Evolutionary conservation across 1,139 yeast species (phyloP).

Genomic region (Ashbya aceris): DNA sequence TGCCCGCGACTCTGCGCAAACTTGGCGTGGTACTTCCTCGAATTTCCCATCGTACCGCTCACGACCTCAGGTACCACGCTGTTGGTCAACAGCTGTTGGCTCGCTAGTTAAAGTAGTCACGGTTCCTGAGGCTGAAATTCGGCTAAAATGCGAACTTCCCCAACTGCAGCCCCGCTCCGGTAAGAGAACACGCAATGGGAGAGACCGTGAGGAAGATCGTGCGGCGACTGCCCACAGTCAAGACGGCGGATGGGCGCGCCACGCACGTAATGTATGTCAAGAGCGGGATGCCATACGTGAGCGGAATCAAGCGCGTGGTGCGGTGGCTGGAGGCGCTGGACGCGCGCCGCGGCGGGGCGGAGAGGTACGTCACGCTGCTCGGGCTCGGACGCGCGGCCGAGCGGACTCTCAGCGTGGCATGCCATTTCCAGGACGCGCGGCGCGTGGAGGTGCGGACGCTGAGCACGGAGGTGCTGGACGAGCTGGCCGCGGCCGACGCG

Average conservation of each 20-base stretch:
- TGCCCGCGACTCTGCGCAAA: constrained; percentile 20
- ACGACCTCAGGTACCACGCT: no score
- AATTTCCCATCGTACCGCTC: background rate
- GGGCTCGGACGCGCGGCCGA: constrained; percentile 66
- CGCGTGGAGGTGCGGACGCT: constrained; percentile 49
- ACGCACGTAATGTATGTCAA: constrained; percentile 49
- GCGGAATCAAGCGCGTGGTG: constrained; percentile 50
- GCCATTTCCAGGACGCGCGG: constrained; percentile 41
- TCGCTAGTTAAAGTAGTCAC: no score
- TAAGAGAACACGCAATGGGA: background rate
- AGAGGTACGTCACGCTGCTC: constrained; percentile 41
- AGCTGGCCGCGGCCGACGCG: constrained; percentile 33
- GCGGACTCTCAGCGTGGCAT: constrained; percentile 44
- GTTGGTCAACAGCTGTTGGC: no score
- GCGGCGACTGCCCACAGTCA: constrained; percentile 23
- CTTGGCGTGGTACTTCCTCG: constrained; percentile 14
- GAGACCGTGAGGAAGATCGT: constrained; percentile 11
- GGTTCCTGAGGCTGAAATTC: no score
- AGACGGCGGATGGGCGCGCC: constrained; percentile 23
- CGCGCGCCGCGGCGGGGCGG: constrained; percentile 29
- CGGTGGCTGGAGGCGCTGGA: constrained; percentile 34
- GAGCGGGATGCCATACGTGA: constrained; percentile 49
- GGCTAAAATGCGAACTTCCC: no score
- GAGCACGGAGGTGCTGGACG: constrained; percentile 56
- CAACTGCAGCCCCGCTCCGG: background rate